phyloP scores from a whole-genome alignment of 345 rosid genomes.

The Xanthoceras sorbifolium region DNA sequence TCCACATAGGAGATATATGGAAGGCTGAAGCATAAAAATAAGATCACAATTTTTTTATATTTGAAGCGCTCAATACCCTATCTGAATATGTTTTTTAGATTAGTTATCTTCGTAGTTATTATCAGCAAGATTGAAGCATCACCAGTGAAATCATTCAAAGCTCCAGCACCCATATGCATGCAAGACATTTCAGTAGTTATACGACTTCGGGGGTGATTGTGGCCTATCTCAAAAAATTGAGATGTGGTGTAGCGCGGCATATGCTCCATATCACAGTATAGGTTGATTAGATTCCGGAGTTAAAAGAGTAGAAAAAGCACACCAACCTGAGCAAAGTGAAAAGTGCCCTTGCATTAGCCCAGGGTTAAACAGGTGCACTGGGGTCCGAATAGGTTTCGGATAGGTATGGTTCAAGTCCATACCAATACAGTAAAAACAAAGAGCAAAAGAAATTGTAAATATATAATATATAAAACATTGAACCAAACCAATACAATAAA shows the following conservation, averaged over 20 bases:
- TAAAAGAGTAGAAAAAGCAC: not conserved
- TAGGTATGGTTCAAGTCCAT: not conserved
- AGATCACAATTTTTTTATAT: not conserved
- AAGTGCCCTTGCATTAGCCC: not conserved
- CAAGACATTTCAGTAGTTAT: conserved; percentile 10
- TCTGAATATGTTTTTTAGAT: not conserved
- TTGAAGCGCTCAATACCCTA: not conserved
- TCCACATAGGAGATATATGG: not conserved
- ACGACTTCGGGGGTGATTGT: conserved; percentile 10
- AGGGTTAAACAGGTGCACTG: not conserved
- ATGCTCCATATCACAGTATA: conserved; percentile 24
- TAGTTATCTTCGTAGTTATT: not conserved
- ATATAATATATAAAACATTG: not conserved
- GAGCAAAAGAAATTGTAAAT: not conserved
- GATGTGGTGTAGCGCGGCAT: conserved; percentile 8
- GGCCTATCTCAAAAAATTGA: conserved; percentile 20
- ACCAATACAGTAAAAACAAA: not conserved
- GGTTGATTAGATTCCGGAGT: conserved; percentile 6
- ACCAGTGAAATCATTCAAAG: conserved; percentile 6
- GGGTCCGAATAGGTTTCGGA: not conserved
- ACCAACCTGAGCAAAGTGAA: conserved; percentile 13
- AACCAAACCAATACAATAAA: not conserved
- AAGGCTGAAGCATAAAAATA: not conserved
- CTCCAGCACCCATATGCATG: conserved; percentile 14
- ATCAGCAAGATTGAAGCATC: not conserved